Base-by-base conservation (phyloP, 2,329 filamentous ascomycete genomes). In the Diatrype stigma region DNA sequence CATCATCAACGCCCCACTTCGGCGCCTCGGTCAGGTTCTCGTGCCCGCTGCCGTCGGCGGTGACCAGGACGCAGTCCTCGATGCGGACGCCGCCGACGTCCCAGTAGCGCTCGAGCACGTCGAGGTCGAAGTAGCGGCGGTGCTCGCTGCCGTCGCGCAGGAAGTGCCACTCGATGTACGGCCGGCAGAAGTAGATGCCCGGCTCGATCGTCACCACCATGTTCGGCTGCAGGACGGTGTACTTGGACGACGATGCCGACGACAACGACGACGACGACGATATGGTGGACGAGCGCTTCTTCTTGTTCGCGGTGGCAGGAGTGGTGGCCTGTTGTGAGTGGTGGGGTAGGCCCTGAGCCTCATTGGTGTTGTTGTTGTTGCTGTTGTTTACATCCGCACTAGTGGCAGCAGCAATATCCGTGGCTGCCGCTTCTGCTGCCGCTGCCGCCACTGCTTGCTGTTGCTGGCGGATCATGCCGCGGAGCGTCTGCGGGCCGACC, bases 11-110 rank as follows among this genome's bases (percentile, higher is more conserved):
- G 48, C 86, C 77, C 2, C 83, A 82, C 73, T 95, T 96, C 0
- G 89, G 88, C 28, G 87, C 87, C 1, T 80, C 79, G 1, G 91
- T 95, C 66, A 97, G 65, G 64, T 96, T 95, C 70, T 96, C 91
- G 61, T 84, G 84, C 0, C 92, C 91, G 22, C 81, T 74, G 54
- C 92, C 91, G 22, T 81, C 74, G 54, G 86, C 77, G 1, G 87
- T 94, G 45, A 97, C 84, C 21, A 94, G 75, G 37, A 97, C 80
- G 67, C 93, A 89, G 64, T 97, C 91, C 72, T 99, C 94, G 54
- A 97, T 95, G 45, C 94, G 81, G 23, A 96, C 90, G 32, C 94
- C 94, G 16, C 93, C 94, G 1, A 97, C 86, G 23, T 72, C 73
- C 74, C 89, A 93, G 67, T 87, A 93, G 55, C 73, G 74, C 53